Conservation (phyloP, 1,284 basidiomycete species). For the Sanghuangporus weigelae region DNA sequence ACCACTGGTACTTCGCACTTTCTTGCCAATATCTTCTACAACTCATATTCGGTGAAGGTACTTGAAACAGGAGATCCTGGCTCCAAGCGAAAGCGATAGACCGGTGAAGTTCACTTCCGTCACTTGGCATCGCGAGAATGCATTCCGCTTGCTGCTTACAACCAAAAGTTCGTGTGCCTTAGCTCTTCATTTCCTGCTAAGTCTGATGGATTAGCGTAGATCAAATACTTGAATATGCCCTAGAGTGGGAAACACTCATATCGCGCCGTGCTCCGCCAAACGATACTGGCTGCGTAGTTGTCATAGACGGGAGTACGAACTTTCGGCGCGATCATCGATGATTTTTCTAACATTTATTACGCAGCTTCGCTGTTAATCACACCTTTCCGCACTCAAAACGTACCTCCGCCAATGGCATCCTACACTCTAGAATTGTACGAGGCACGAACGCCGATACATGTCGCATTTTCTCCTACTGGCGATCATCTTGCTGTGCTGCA, state of each 20-base stretch:
- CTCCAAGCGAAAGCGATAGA: constrained; percentile 32
- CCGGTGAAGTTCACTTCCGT: constrained; percentile 60
- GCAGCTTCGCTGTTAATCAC: constrained; percentile 78
- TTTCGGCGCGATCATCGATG: not conserved
- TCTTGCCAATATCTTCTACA: not conserved
- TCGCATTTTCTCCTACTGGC: constrained; percentile 52
- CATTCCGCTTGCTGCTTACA: constrained; percentile 65
- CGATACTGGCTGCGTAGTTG: constrained; percentile 84
- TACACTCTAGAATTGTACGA: constrained; percentile 42
- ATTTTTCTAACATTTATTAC: constrained; percentile 7
- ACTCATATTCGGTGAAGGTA: constrained; percentile 49
- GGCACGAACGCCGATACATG: constrained; percentile 52
- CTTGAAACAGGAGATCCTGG: constrained; percentile 81
- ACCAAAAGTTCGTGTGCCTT: constrained; percentile 51
- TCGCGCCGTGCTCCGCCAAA: constrained; percentile 60
- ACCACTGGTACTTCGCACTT: constrained; percentile 70
- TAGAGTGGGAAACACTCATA: constrained; percentile 73
- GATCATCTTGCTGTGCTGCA: constrained; percentile 69
- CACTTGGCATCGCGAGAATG: constrained; percentile 84
- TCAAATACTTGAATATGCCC: constrained; percentile 57
- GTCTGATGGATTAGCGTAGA: constrained; percentile 29
- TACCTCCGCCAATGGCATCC: constrained; percentile 94
- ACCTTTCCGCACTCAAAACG: constrained; percentile 89
- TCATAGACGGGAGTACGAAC: constrained; percentile 82
- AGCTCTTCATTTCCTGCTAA: not conserved